A percentile compares a stretch with the other conserved stretches of the same genome.
Conservation (phyloP, 192 early-diverging fungal species). For the Entomortierella chlamydospora region DNA sequence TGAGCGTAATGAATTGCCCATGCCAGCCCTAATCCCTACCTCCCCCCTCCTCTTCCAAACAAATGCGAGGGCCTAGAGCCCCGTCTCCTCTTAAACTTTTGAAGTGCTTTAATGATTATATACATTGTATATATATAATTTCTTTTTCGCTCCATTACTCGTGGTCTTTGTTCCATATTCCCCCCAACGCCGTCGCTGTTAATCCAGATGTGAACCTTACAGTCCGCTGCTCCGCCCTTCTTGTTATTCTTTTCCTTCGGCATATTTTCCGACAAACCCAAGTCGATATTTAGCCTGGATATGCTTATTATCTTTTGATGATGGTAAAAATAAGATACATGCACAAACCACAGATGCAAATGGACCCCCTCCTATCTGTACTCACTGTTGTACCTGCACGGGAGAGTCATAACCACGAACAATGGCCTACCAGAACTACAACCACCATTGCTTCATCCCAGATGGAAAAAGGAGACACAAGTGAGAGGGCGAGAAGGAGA, state of each 20-base stretch:
- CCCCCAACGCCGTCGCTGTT: neutral
- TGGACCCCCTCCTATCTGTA: no score
- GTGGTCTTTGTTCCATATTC: neutral
- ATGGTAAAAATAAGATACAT: neutral
- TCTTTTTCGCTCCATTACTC: no score
- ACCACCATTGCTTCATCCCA: neutral
- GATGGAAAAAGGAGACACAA: neutral
- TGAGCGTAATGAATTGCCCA: neutral
- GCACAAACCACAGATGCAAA: no score
- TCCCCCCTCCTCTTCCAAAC: neutral
- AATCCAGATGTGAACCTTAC: neutral
- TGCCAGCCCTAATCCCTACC: neutral
- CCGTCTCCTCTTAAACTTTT: neutral
- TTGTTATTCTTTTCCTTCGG: neutral
- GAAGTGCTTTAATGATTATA: neutral
- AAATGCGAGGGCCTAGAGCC: neutral
- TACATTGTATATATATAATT: neutral
- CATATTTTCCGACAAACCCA: constrained; percentile 5
- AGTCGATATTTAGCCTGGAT: no score
- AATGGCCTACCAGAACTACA: neutral
- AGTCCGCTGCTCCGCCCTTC: neutral
- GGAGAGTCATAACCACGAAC: neutral
- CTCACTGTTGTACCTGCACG: neutral
- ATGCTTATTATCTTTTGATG: no score
- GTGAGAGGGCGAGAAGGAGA: neutral